Evolutionary conservation across 2,329 filamentous ascomycete species (phyloP).

Genomic region (Neofusicoccum ribis): DNA sequence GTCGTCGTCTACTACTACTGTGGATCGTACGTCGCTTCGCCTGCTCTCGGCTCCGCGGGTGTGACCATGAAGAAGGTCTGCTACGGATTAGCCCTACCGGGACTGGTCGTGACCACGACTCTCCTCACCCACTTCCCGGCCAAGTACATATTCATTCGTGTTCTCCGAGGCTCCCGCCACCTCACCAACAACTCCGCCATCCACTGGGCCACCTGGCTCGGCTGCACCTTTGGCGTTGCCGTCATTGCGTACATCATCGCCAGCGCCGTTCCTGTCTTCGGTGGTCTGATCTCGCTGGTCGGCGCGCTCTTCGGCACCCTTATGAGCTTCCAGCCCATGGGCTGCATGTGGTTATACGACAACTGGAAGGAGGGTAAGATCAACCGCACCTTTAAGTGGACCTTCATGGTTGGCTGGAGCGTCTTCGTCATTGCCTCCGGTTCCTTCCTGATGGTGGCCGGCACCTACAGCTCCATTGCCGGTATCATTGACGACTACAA

Average conservation of each 20-base stretch:
- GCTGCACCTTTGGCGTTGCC: conserved; percentile 50
- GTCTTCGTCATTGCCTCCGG: not conserved
- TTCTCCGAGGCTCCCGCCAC: conserved; percentile 50
- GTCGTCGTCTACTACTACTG: conserved; percentile 54
- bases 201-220: conserved; percentile 51
- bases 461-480: not conserved
- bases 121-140: conserved; percentile 54
- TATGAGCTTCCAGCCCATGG: conserved; percentile 56
- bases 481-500: conserved; percentile 10
- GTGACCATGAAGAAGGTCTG: conserved; percentile 51
- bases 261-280: conserved; percentile 55
- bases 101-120: conserved; percentile 52
- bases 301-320: conserved; percentile 54
- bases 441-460: not conserved
- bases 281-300: conserved; percentile 55
- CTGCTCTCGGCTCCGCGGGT: conserved; percentile 50
- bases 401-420: not conserved
- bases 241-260: conserved; percentile 46
- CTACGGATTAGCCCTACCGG: conserved; percentile 54
- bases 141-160: conserved; percentile 54
- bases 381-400: not conserved
- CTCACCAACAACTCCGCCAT: conserved; percentile 49
- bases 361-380: not conserved
- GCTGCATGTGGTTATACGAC: conserved; percentile 54
- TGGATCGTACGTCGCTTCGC: conserved; percentile 47